Evolutionary conservation across 2,329 filamentous ascomycete species (phyloP).

Genomic region (Cercospora zeae-maydis): DNA sequence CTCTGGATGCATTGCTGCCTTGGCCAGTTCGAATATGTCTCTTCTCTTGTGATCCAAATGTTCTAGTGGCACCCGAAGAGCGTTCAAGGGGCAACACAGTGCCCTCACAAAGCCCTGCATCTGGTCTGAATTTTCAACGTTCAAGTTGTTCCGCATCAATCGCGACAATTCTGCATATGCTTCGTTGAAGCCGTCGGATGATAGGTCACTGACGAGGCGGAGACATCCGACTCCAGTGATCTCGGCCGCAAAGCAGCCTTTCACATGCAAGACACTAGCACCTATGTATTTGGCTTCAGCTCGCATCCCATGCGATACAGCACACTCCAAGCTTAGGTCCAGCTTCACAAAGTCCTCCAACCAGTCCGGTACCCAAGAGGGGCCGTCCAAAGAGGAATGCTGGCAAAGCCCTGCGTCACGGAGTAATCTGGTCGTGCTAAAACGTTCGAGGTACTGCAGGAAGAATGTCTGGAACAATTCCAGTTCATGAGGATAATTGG

Average conservation of each 20-base stretch:
- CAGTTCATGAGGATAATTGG: background rate
- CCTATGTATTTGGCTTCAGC: background rate
- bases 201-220: background rate
- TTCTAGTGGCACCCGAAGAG: background rate
- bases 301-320: constrained; percentile 6
- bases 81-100: constrained; percentile 3
- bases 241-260: constrained; percentile 6
- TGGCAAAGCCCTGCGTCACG: constrained; percentile 10
- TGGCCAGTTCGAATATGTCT: background rate
- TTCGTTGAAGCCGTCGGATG: background rate
- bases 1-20: background rate
- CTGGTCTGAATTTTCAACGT: background rate
- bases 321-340: constrained; percentile 5
- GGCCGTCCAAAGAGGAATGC: constrained; percentile 2
- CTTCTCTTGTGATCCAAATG: background rate
- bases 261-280: background rate
- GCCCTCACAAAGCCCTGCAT: constrained; percentile 3
- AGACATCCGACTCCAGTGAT: background rate
- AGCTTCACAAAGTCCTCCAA: background rate
- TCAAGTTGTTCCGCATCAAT: background rate
- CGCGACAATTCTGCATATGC: constrained; percentile 6
- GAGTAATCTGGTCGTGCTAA: constrained; percentile 1
- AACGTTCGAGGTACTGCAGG: constrained; percentile 1
- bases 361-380: constrained; percentile 16
- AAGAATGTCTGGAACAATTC: constrained; percentile 11